Evolutionary conservation across 169 alveolate species (phyloP).

Genomic region (Plasmodium malariae): DNA sequence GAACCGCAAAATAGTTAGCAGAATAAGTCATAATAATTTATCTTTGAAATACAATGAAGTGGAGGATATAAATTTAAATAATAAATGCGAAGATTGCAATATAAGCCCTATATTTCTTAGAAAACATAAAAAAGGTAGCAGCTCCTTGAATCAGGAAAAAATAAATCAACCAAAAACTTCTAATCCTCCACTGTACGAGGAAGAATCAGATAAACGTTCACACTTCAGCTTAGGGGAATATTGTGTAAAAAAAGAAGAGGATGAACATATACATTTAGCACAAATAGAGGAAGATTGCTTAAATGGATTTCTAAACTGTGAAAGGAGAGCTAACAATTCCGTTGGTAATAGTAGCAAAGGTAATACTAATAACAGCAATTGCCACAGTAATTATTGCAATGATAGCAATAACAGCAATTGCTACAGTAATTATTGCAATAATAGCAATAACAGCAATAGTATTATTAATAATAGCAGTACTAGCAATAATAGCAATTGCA

Average conservation of each 20-base stretch:
- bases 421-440: not conserved
- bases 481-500: not conserved
- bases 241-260: not conserved
- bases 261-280: not conserved
- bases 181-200: not conserved
- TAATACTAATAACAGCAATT: not conserved
- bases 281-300: not conserved
- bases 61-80: not conserved
- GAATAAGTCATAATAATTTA: not conserved
- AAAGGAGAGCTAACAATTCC: no score
- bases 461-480: not conserved
- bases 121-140: not conserved
- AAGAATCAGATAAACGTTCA: not conserved
- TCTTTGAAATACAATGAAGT: not conserved
- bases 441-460: not conserved
- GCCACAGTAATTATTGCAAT: not conserved
- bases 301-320: not conserved
- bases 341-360: no score
- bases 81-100: not conserved
- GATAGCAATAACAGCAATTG: not conserved
- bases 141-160: not conserved
- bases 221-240: not conserved
- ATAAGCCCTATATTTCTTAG: not conserved
- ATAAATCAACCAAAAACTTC: not conserved
- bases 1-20: not conserved